Evolutionary conservation across 495 filamentous ascomycete species (phyloP).

Genomic region (Tuber umbilicatum): DNA sequence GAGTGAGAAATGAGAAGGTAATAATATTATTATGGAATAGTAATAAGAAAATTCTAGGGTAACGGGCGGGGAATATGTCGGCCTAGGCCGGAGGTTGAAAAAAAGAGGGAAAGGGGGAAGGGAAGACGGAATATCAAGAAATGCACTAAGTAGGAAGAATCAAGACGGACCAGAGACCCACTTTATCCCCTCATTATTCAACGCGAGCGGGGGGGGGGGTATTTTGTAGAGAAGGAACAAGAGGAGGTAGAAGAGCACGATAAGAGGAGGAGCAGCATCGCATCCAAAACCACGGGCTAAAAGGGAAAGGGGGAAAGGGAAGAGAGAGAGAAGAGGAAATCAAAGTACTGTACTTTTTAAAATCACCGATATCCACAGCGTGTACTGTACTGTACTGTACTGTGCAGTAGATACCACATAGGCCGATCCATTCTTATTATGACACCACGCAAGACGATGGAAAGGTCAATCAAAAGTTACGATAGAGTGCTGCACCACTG

Average conservation of each 20-base stretch:
- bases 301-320: background rate
- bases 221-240: background rate
- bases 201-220: background rate
- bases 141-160: background rate
- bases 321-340: background rate
- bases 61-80: background rate
- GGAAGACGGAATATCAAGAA: background rate
- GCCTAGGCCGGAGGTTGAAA: background rate
- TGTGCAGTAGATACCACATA: background rate
- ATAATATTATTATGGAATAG: background rate
- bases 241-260: background rate
- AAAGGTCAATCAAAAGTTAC: background rate
- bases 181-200: background rate
- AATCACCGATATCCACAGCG: background rate
- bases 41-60: background rate
- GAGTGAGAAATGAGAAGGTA: background rate
- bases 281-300: background rate
- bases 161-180: background rate
- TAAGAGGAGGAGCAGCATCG: background rate
- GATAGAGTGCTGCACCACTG: background rate
- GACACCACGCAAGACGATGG: background rate
- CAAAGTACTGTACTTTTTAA: background rate
- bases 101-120: background rate
- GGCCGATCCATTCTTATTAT: background rate
- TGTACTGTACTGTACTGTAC: background rate